Base-by-base conservation (phyloP, 2,329 filamentous ascomycete genomes). In the Purpureocillium takamizusanense region DNA sequence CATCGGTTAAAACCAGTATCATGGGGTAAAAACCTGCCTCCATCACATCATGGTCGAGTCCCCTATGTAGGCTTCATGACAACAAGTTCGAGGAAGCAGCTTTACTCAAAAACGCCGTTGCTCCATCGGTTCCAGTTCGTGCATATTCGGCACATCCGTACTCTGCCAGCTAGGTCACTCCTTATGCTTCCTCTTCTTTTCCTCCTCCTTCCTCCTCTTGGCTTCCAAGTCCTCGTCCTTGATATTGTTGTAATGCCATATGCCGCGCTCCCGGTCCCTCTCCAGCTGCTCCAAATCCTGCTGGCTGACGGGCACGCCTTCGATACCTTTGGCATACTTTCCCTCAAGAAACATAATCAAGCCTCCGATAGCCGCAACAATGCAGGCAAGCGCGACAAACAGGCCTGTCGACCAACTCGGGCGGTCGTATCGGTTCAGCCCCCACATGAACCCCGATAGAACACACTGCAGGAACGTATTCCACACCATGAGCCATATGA, bases 391-490 rank as follows among this genome's bases (percentile, higher is more conserved):
- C 3, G 75, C 83, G 14, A 94, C 82, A 52, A 92, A 86, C 0
- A 88, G 60, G 1, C 86, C 87, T 0, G 85, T 89, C 10, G 79
- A 74, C 86, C 86, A 94, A 16, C 75, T 74, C 0, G 87, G 86
- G n/a, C 87, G 69, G 16, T 82, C 63, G 51, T 79, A 81, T 16
- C 84, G 68, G 53, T 86, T 83, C 60, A 84, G 67, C 2, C 76
- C 79, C 84, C 85, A 94, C 87, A 94, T 94, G 62, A 87, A 83
- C 3, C 74, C 81, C 8, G 78, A 83, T 2, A 94, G 69, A 14
- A 77, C 70, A 30, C 71, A 71, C 57, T 94, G 88, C 33, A 92
- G 70, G 39, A 89, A 72, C 0, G 86, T 92, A 53, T 94, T 94
- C 64, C 68, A 70, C 3, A 87, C 72, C 61, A 87, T 88, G 49